phyloP scores from a whole-genome alignment of 768 basidiomycete genomes.

The Russula dissimulans region DNA sequence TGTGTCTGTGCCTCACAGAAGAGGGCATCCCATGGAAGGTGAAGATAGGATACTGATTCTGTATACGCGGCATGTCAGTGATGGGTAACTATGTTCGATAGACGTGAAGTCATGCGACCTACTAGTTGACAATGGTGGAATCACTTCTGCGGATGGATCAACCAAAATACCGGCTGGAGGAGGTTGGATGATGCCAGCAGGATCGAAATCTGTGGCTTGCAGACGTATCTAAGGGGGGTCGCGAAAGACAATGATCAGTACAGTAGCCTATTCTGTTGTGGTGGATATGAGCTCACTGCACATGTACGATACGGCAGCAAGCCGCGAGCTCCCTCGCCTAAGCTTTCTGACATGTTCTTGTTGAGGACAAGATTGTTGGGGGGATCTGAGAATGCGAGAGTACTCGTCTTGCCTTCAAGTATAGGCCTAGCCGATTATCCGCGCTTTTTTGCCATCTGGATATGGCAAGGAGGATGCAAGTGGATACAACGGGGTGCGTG shows the following conservation, averaged over 20 bases:
- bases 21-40: neutral
- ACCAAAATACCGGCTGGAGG: neutral
- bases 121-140: neutral
- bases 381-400: too few species aligned
- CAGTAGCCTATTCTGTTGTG: neutral
- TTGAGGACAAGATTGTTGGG: too few species aligned
- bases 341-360: neutral
- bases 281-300: neutral
- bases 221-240: neutral
- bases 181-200: neutral
- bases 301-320: neutral
- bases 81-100: neutral
- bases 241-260: neutral
- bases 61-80: neutral
- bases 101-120: neutral
- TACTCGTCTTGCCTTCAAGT: too few species aligned
- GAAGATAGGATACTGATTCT: neutral
- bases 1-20: neutral
- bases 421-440: too few species aligned
- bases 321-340: neutral
- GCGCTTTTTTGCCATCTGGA: too few species aligned
- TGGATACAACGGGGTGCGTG: too few species aligned
- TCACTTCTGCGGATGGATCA: neutral
- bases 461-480: too few species aligned
- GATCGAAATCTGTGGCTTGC: neutral